phyloP scores from a whole-genome alignment of 1,284 basidiomycete genomes.

The Sanghuangporus weigelae region DNA sequence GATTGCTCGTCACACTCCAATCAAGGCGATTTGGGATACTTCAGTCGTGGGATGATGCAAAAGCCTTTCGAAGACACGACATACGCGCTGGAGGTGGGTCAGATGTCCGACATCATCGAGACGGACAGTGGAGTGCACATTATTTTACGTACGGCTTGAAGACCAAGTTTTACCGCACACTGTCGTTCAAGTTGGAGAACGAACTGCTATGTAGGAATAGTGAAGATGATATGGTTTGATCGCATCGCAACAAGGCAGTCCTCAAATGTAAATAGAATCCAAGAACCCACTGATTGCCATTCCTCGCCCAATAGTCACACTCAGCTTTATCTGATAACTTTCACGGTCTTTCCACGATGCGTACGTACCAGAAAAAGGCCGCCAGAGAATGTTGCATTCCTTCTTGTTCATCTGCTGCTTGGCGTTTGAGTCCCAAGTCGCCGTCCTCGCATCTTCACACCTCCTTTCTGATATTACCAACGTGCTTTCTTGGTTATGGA shows the following conservation, averaged over 20 bases:
- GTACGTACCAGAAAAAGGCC: no score
- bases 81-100: slow-evolving; percentile 73
- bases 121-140: slow-evolving; percentile 97
- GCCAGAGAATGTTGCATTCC: no score
- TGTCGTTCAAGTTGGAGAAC: no score
- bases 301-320: no score
- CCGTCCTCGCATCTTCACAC: background rate
- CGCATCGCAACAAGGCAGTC: no score
- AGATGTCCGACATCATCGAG: slow-evolving; percentile 83
- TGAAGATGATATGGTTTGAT: no score
- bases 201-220: no score
- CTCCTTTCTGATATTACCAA: background rate
- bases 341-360: no score
- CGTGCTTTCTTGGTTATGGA: background rate
- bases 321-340: no score
- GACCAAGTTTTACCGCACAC: background rate
- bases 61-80: slow-evolving; percentile 95
- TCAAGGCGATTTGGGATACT: slow-evolving; percentile 84
- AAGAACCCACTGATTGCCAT: no score
- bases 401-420: background rate
- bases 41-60: slow-evolving; percentile 91
- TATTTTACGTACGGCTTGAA: slow-evolving; percentile 82
- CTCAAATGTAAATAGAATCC: no score
- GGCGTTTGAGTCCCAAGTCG: background rate
- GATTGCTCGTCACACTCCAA: slow-evolving; percentile 85